These are phyloP conservation scores for Schizonepeta tenuifolia DNA, from an alignment of 257 asterid species.

Conservation along the genomic window DNA sequence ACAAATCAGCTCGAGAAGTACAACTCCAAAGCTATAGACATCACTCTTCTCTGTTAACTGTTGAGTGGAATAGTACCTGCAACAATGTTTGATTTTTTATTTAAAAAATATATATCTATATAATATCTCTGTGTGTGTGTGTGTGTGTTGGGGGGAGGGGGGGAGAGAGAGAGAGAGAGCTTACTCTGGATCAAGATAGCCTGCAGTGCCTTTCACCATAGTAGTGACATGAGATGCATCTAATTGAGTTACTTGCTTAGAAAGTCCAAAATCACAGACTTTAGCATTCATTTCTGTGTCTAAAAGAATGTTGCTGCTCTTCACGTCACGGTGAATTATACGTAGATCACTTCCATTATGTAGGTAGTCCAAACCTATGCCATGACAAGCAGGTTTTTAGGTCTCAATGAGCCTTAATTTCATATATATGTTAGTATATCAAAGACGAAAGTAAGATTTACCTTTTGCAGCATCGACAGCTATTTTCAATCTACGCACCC, in stretches of 20 bases:
- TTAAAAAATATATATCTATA: neutral
- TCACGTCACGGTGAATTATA: conserved; percentile 86
- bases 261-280: conserved; percentile 91
- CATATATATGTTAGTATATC: neutral
- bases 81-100: conserved; percentile 14
- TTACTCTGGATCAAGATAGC: conserved; percentile 98
- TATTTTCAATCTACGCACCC: conserved; percentile 90
- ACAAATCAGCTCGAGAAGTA: conserved; percentile 89
- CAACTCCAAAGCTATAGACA: conserved; percentile 92
- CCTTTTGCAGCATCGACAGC: conserved; percentile 97
- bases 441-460: conserved; percentile 28
- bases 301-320: conserved; percentile 88
- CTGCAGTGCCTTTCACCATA: conserved; percentile 90
- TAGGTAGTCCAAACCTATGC: conserved; percentile 83
- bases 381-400: conserved; percentile 23
- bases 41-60: conserved; percentile 95
- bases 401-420: neutral
- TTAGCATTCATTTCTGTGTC: conserved; percentile 90
- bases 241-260: conserved; percentile 74
- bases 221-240: conserved; percentile 92
- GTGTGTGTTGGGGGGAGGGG: too few relatives aligned
- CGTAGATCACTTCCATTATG: conserved; percentile 87
- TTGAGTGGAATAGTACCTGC: conserved; percentile 85
- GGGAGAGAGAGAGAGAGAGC: conserved; percentile 23
- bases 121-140: too few relatives aligned